Conservation (phyloP, 148 eudicot genomes). For the Camellia sinensis region DNA sequence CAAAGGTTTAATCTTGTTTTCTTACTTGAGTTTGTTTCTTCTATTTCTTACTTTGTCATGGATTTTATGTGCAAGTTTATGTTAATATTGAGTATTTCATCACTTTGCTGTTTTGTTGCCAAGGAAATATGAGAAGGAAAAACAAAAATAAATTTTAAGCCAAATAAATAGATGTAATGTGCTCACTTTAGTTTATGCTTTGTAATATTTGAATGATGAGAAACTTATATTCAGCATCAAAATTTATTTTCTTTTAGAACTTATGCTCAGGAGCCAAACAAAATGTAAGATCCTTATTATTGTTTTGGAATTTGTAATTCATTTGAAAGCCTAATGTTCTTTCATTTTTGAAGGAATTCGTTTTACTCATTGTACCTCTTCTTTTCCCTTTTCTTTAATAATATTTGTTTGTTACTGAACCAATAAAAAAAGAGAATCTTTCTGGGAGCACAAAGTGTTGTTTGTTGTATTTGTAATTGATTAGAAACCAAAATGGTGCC, state of each 20-base stretch:
- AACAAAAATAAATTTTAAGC: neutral
- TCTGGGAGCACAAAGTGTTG: neutral
- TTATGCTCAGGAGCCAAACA: neutral
- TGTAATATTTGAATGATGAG: no score
- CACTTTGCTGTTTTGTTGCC: neutral
- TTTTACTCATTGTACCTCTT: no score
- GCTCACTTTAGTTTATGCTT: no score
- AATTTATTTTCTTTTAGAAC: neutral
- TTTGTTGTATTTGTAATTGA: conserved; percentile 1
- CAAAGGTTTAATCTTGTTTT: conserved; percentile 38
- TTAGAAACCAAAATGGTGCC: neutral
- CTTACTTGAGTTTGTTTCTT: conserved; percentile 2
- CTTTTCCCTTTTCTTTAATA: no score
- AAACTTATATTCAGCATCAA: neutral
- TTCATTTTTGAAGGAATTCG: neutral
- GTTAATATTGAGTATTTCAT: neutral
- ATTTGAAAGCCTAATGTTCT: neutral
- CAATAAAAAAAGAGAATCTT: neutral
- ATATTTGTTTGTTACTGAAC: no score
- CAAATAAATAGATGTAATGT: neutral
- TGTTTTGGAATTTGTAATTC: neutral
- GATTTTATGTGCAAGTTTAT: neutral
- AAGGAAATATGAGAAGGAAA: neutral
- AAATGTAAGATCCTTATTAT: neutral
- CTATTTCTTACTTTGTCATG: neutral